Evolutionary conservation across 2,329 filamentous ascomycete species (phyloP).

Genomic region (Claviceps digitariae): DNA sequence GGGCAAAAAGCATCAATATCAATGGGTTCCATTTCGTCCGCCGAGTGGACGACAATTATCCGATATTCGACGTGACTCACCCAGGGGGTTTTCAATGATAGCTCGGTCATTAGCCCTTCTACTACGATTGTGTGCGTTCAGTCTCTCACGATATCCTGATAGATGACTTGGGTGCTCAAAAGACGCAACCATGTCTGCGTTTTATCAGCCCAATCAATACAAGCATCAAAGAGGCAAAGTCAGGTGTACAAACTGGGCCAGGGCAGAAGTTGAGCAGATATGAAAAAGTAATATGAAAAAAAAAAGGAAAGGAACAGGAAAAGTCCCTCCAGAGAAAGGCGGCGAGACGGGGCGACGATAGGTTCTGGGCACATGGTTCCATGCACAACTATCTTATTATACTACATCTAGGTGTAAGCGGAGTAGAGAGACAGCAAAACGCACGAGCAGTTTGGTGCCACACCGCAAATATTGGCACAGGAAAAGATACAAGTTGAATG

Average conservation of each 20-base stretch:
- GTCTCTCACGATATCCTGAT: constrained; percentile 5
- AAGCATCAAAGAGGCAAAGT: not conserved
- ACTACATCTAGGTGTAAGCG: not conserved
- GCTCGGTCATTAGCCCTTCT: constrained; percentile 20
- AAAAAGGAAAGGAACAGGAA: too few relatives aligned
- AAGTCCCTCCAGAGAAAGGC: too few relatives aligned
- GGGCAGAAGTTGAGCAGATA: not conserved
- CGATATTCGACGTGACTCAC: constrained; percentile 6
- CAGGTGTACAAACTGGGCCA: not conserved
- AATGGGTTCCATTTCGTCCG: not conserved
- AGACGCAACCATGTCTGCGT: constrained; percentile 5
- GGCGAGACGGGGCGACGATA: too few relatives aligned
- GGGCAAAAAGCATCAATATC: not conserved
- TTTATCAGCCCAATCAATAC: not conserved
- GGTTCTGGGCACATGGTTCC: too few relatives aligned
- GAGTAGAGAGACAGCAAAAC: not conserved
- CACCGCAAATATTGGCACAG: not conserved
- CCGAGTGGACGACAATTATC: not conserved
- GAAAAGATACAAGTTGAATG: not conserved
- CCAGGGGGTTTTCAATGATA: constrained; percentile 24
- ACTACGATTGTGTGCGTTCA: constrained; percentile 12
- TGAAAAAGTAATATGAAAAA: too few relatives aligned
- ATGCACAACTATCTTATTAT: not conserved
- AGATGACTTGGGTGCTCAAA: not conserved
- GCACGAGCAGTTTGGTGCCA: not conserved